Conservation (phyloP, 1,284 basidiomycete genomes). For the Trichosporon ovoides region DNA sequence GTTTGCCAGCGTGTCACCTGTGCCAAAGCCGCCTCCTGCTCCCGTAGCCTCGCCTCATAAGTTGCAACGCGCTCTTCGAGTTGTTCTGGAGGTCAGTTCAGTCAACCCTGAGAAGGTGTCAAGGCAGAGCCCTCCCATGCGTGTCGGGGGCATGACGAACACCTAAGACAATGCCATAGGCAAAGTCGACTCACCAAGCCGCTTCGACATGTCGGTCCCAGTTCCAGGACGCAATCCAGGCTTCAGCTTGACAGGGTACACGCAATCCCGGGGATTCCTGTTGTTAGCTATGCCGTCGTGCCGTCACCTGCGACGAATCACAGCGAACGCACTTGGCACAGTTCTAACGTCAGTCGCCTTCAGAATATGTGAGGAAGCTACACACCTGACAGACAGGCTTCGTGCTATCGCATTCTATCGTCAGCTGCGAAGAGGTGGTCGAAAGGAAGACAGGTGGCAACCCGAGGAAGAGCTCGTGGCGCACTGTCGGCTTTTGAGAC, state of each 20-base stretch:
- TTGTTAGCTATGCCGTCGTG: slow-evolving; percentile 3
- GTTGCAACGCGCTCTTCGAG: slow-evolving; percentile 35
- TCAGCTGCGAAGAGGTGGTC: background rate
- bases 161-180: no score
- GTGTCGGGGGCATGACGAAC: background rate
- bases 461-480: background rate
- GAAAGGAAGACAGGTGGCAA: background rate
- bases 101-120: no score
- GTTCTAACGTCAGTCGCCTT: slow-evolving; percentile 19
- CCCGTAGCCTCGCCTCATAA: slow-evolving; percentile 32
- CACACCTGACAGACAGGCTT: slow-evolving; percentile 40
- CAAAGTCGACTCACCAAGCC: slow-evolving; percentile 34
- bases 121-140: no score
- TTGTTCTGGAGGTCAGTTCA: slow-evolving; percentile 22
- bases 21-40: slow-evolving; percentile 34
- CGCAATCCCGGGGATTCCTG: slow-evolving; percentile 39
- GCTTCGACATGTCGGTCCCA: slow-evolving; percentile 42
- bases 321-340: slow-evolving; percentile 37
- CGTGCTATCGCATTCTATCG: slow-evolving; percentile 41
- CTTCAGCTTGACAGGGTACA: slow-evolving; percentile 46
- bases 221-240: slow-evolving; percentile 47
- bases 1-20: slow-evolving; percentile 21
- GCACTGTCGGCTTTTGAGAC: no score
- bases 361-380: background rate
- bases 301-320: background rate